Conservation (phyloP, 768 basidiomycete genomes). For the Lactarius quietus region DNA sequence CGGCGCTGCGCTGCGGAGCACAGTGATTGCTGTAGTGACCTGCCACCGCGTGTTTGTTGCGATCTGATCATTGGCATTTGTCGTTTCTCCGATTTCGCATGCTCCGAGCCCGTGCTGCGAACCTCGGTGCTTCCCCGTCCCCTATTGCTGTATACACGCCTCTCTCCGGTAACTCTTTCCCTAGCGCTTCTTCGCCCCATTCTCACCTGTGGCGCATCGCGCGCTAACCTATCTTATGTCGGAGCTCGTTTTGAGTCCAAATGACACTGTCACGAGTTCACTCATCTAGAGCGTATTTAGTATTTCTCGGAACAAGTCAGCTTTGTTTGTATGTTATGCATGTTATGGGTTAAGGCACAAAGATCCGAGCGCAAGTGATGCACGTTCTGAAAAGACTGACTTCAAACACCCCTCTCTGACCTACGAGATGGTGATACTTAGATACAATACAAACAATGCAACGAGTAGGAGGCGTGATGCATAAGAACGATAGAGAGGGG, state of each 20-base stretch:
- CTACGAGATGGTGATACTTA: conserved; percentile 13
- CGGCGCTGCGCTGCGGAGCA: conserved; percentile 61
- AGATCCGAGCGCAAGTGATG: conserved; percentile 4
- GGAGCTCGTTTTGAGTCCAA: conserved; percentile 17
- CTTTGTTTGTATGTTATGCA: not conserved
- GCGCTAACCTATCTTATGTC: conserved; percentile 4
- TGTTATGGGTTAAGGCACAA: conserved; percentile 8
- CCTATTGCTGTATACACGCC: conserved; percentile 13
- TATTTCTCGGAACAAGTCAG: conserved; percentile 5
- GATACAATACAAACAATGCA: conserved; percentile 20
- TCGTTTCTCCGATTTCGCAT: conserved; percentile 9
- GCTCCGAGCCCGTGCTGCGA: not conserved
- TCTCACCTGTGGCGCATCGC: conserved; percentile 11
- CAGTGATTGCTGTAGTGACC: conserved; percentile 24
- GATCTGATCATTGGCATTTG: conserved; percentile 17
- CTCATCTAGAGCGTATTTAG: not conserved
- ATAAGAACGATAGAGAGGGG: conserved; percentile 18
- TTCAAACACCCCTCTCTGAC: conserved; percentile 10
- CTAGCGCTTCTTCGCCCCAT: too few relatives aligned
- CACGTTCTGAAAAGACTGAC: conserved; percentile 9
- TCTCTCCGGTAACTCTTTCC: conserved; percentile 8
- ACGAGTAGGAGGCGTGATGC: not conserved
- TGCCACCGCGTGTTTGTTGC: conserved; percentile 1
- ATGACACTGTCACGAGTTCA: conserved; percentile 20
- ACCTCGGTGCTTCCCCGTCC: conserved; percentile 9